Base-by-base conservation (phyloP, 2,329 filamentous ascomycete genomes). In the Diaporthe sp. region DNA sequence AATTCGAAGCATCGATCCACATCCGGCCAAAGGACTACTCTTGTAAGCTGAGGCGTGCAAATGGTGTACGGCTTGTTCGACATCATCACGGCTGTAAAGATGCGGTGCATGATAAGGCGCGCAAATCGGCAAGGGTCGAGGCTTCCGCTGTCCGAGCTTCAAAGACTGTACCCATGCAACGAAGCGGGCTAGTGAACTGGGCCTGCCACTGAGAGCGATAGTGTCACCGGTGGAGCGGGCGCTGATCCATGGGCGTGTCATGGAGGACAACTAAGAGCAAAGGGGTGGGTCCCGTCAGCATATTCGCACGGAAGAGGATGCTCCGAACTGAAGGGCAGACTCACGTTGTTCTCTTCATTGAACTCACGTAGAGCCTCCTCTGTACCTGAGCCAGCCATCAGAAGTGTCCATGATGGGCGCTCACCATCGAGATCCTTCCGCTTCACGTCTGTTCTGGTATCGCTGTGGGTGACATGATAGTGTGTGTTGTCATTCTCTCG, bases 81-180 rank as follows among this genome's bases (percentile, higher is more conserved):
- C 22, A 68, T 68, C 47, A n/a, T 31, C 31, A 13, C 9, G 44
- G 17, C 2, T 51, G 63, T 68, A 68, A n/a, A 68, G 42, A 53
- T 68, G 63, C 1, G 44, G 44, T 39, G 63, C 63, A 25, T 68
- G 63, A 13, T 68, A 68, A 10, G 63, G 63, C 9, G 44, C 63
- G 2, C 25, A 68, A 7, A 68, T 53, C 31, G 15, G 63, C 3
- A 68, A n/a, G 6, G 60, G 60, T 13, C 42, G 60, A 47, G 60
- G 37, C 3, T 6, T 47, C 17, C 60, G 60, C 39, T 28, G 25
- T n/a, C 31, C 10, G 2, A 28, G 39, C 7, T 20, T 28, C 15
- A 7, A 39, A 4, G 13, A 28, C 6, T 31, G 5, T n/a, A 8
- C 9, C 20, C 28, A 34, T 17, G 17, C 31, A 22, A 31, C 15